A percentile compares a stretch with the other conserved stretches of the same genome.
Evolutionary conservation across 345 rosid species (phyloP).

Genomic region (Gossypium raimondii): DNA sequence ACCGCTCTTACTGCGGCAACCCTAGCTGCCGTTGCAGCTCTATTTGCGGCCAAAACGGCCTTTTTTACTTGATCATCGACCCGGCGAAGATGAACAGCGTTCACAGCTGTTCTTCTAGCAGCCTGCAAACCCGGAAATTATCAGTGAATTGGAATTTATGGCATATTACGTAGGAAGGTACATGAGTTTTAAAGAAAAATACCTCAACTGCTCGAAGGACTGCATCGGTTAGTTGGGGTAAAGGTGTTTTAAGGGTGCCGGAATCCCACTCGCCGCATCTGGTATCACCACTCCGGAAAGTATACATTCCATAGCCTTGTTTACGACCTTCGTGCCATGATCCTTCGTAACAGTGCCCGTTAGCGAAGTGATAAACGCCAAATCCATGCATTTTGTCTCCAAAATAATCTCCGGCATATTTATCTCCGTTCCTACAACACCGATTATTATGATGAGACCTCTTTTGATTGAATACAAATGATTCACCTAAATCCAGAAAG

Average conservation of each 20-base stretch:
- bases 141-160: not conserved
- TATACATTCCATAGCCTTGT: conserved; percentile 85
- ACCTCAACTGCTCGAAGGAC: conserved; percentile 69
- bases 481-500: conserved; percentile 2
- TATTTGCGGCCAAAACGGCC: conserved; percentile 64
- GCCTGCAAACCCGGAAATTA: conserved; percentile 35
- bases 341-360: conserved; percentile 89
- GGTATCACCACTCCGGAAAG: conserved; percentile 55
- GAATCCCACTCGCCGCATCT: conserved; percentile 79
- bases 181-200: conserved; percentile 9
- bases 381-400: conserved; percentile 95
- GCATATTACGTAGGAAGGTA: not conserved
- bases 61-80: conserved; percentile 79
- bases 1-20: conserved; percentile 94
- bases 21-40: conserved; percentile 92
- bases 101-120: conserved; percentile 68
- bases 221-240: conserved; percentile 36
- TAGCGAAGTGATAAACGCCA: conserved; percentile 79
- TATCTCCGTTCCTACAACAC: conserved; percentile 79
- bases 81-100: conserved; percentile 45
- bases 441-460: not conserved
- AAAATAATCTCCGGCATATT: conserved; percentile 86
- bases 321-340: conserved; percentile 96
- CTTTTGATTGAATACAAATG: not conserved
- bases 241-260: conserved; percentile 50